These are phyloP conservation scores for Botrytis deweyae DNA, from an alignment of 2,329 filamentous ascomycete genomes.

Conservation along the genomic window DNA sequence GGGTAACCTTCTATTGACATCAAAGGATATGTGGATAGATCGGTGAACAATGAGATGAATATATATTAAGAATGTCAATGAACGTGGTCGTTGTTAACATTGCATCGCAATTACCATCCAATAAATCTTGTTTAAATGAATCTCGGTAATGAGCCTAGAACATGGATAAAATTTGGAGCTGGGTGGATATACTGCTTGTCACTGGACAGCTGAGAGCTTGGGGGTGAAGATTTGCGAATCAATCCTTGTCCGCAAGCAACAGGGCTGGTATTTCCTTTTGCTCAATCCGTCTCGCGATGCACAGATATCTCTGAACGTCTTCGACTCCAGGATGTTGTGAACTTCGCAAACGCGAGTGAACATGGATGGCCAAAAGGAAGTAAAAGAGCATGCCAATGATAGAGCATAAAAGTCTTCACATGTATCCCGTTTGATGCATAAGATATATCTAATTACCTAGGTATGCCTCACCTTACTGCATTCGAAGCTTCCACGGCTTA, in stretches of 20 bases:
- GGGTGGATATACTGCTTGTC: background rate
- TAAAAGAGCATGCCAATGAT: background rate
- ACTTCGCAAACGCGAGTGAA: background rate
- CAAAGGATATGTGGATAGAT: background rate
- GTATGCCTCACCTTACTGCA: background rate
- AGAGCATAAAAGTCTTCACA: background rate
- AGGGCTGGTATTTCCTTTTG: constrained; percentile 1
- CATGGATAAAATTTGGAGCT: background rate
- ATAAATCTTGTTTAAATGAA: background rate
- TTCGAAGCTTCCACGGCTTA: background rate
- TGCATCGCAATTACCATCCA: background rate
- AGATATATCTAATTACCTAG: background rate
- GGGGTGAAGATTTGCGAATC: constrained; percentile 8
- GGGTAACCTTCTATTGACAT: background rate
- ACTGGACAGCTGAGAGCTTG: constrained; percentile 4
- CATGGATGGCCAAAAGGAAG: background rate
- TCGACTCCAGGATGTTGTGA: background rate
- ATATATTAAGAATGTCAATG: background rate
- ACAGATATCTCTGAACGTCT: background rate
- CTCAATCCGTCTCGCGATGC: background rate
- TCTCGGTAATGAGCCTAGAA: background rate
- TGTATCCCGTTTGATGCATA: background rate
- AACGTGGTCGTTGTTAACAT: background rate
- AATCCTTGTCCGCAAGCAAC: background rate
- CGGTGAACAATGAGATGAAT: constrained; percentile 1